A percentile compares a stretch with the other conserved stretches of the same genome.
These are phyloP conservation scores for Termitomyces sp. DNA, from an alignment of 768 basidiomycete genomes.

Conservation along the genomic window DNA sequence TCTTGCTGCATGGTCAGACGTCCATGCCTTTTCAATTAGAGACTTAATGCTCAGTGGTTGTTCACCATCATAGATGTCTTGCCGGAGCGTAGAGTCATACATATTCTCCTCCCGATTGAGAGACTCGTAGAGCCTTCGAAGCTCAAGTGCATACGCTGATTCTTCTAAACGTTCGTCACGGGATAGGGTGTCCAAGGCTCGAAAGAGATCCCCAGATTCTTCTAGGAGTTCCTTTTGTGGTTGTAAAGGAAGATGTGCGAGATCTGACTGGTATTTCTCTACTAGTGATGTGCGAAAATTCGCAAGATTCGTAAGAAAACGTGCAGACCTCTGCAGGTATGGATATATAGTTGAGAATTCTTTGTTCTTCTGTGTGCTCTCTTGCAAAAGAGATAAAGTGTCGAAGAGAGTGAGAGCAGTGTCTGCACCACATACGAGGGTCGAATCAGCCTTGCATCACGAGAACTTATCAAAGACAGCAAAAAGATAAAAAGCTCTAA, in stretches of 20 bases:
- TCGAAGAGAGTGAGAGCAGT: conserved; percentile 7
- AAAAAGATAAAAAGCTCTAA: background rate
- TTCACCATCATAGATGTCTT: background rate
- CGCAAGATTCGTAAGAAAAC: conserved; percentile 5
- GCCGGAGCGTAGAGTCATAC: background rate
- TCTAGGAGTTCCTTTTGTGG: conserved; percentile 2
- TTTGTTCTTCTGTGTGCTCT: background rate
- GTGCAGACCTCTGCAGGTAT: background rate
- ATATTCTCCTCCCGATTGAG: conserved; percentile 2
- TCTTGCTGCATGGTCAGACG: conserved; percentile 21
- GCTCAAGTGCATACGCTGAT: conserved; percentile 10
- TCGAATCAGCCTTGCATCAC: conserved; percentile 10
- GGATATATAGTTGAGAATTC: background rate
- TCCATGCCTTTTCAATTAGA: conserved; percentile 26
- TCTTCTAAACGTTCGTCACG: conserved; percentile 6
- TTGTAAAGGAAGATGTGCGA: background rate
- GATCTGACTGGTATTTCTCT: background rate
- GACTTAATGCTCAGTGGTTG: conserved; percentile 15
- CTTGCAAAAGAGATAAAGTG: background rate
- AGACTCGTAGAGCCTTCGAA: conserved; percentile 2
- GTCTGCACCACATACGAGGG: conserved; percentile 9
- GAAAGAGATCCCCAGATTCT: background rate
- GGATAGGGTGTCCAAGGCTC: background rate
- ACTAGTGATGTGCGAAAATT: conserved; percentile 10
- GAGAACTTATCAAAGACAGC: background rate